These are phyloP conservation scores for Ceratobasidium sp. DNA, from an alignment of 1,284 basidiomycete genomes.

Conservation along the genomic window DNA sequence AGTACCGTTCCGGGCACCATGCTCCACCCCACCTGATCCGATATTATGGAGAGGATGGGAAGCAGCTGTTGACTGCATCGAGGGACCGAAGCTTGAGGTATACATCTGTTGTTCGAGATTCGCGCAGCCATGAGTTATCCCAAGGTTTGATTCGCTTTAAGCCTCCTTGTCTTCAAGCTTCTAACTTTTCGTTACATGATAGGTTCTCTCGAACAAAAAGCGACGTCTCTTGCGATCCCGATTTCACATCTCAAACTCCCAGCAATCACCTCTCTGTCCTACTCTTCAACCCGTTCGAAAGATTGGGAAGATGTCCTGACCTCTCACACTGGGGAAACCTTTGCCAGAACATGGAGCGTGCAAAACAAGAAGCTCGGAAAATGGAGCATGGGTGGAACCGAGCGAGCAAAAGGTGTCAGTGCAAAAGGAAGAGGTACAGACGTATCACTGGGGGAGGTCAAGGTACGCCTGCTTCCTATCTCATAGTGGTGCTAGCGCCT, in stretches of 20 bases:
- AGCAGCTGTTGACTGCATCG: constrained; percentile 87
- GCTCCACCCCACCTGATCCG: constrained; percentile 90
- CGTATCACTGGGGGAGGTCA: constrained; percentile 63
- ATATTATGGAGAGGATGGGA: constrained; percentile 96
- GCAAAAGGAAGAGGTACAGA: constrained; percentile 45
- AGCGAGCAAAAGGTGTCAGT: constrained; percentile 38
- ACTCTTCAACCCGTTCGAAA: constrained; percentile 81
- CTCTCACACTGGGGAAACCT: constrained; percentile 79
- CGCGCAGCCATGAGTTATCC: constrained; percentile 90
- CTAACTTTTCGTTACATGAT: constrained; percentile 21
- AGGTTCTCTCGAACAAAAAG: constrained; percentile 87
- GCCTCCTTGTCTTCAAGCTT: no score
- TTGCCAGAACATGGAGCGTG: constrained; percentile 87
- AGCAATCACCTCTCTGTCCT: constrained; percentile 76
- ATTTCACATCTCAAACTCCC: constrained; percentile 83
- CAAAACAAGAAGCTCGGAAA: constrained; percentile 82
- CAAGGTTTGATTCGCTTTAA: constrained; percentile 66
- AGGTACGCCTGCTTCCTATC: constrained; percentile 56
- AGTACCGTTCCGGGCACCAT: constrained; percentile 91
- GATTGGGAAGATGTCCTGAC: constrained; percentile 99
- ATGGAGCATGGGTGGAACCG: constrained; percentile 54
- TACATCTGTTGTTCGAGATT: constrained; percentile 92
- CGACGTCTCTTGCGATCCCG: constrained; percentile 78
- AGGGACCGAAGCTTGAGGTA: constrained; percentile 87
- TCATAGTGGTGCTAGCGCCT: constrained; percentile 14